These are phyloP conservation scores for Dacryopinax spathularia DNA, from an alignment of 768 basidiomycete genomes.

Conservation along the genomic window DNA sequence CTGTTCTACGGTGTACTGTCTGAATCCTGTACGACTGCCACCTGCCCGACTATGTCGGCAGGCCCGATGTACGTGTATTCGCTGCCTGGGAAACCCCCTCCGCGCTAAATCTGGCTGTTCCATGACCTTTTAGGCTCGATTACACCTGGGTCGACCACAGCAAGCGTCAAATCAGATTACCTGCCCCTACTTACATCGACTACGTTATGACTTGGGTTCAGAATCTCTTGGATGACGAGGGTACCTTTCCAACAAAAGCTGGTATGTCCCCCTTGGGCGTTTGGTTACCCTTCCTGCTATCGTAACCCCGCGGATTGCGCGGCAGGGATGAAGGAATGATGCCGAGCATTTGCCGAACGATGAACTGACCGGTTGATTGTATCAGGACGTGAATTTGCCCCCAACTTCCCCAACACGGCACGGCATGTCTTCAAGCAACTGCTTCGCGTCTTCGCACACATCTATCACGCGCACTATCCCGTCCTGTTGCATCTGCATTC, in stretches of 20 bases:
- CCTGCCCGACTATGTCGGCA: constrained; percentile 86
- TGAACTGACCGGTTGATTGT: neutral
- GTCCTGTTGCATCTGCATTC: constrained; percentile 77
- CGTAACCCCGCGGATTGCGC: neutral
- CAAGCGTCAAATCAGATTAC: constrained; percentile 71
- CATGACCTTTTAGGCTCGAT: constrained; percentile 45
- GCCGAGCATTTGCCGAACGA: neutral
- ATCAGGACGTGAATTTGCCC: constrained; percentile 76
- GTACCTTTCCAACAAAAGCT: constrained; percentile 88
- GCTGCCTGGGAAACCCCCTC: neutral
- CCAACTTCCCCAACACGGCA: constrained; percentile 73
- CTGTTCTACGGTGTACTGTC: constrained; percentile 90
- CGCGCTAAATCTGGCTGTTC: neutral
- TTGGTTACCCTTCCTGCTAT: neutral
- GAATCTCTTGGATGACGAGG: constrained; percentile 85
- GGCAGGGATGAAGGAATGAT: neutral
- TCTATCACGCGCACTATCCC: constrained; percentile 87
- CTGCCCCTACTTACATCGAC: constrained; percentile 94
- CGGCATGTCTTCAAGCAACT: constrained; percentile 95
- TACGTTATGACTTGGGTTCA: constrained; percentile 97
- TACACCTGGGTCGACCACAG: constrained; percentile 91
- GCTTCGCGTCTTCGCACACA: constrained; percentile 89
- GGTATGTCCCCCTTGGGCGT: constrained; percentile 34
- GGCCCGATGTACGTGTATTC: constrained; percentile 52
- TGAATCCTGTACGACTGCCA: constrained; percentile 80